Conservation (phyloP, 2,329 filamentous ascomycete species). For the Colletotrichum australisinense region DNA sequence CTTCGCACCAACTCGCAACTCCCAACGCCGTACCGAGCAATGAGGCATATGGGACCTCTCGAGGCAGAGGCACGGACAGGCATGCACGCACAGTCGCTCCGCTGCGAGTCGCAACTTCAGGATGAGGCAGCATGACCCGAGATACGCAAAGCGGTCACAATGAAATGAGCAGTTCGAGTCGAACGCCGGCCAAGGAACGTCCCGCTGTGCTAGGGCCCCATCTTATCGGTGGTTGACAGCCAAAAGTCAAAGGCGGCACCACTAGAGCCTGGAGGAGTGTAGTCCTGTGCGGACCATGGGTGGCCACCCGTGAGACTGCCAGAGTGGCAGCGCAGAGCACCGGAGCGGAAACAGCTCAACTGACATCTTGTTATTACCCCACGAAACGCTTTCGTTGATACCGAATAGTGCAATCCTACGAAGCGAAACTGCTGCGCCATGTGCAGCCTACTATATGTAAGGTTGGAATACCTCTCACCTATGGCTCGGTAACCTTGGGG, state of each 20-base stretch:
- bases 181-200: conserved; percentile 8
- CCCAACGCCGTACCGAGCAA: background rate
- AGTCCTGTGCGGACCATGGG: too few relatives aligned
- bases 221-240: background rate
- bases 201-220: conserved; percentile 3
- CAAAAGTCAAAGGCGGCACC: background rate
- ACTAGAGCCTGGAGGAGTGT: background rate
- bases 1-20: background rate
- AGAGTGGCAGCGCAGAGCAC: conserved; percentile 3
- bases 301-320: conserved; percentile 3
- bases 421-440: too few relatives aligned
- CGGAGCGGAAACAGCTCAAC: background rate
- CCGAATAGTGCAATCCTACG: background rate
- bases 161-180: conserved; percentile 2
- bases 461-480: background rate
- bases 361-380: too few relatives aligned
- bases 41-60: background rate
- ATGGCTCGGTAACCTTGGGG: background rate
- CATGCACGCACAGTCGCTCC: background rate
- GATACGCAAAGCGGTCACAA: background rate
- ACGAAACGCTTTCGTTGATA: too few relatives aligned
- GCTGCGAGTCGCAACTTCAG: background rate
- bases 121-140: background rate
- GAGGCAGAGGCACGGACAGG: background rate
- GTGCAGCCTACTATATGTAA: background rate